These are phyloP conservation scores for Agastache rugosa DNA, from an alignment of 257 asterid genomes.

Conservation along the genomic window DNA sequence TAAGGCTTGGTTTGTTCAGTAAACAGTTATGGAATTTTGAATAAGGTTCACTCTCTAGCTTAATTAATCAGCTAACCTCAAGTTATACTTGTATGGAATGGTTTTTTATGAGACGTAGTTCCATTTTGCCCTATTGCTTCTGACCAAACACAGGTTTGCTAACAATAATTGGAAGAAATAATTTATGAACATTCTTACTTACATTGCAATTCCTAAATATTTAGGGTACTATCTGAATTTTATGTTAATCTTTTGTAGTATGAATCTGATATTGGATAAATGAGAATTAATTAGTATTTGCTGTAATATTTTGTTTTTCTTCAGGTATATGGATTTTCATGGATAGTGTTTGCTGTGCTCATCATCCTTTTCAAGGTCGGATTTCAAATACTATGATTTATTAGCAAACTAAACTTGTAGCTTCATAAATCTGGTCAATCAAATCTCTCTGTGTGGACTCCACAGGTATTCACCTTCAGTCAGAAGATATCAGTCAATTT, in stretches of 20 bases:
- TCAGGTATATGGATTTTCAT: constrained; percentile 88
- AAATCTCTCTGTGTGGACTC: constrained; percentile 34
- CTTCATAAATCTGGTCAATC: constrained; percentile 8
- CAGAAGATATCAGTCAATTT: constrained; percentile 97
- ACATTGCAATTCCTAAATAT: not conserved
- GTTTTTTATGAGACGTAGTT: not conserved
- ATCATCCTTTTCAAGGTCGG: constrained; percentile 91
- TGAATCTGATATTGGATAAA: not conserved
- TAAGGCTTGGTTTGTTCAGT: not conserved
- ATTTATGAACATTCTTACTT: not conserved
- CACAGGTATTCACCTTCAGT: constrained; percentile 95
- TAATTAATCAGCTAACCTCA: constrained; percentile 4
- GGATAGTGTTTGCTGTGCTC: constrained; percentile 85
- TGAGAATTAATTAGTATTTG: constrained; percentile 26
- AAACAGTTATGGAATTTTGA: not conserved
- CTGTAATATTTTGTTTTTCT: constrained; percentile 26
- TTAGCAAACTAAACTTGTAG: not conserved
- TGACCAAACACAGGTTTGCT: not conserved
- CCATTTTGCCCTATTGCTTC: constrained; percentile 2
- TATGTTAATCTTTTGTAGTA: not conserved
- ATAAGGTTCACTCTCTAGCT: not conserved
- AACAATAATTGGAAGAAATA: not conserved
- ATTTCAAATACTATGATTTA: constrained; percentile 23
- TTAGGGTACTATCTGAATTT: not conserved
- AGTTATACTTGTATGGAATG: constrained; percentile 9